Percentiles rank a stretch among this genome's conserved stretches.
Conservation (phyloP, 441 rosid species). For the Breynia disticha region DNA sequence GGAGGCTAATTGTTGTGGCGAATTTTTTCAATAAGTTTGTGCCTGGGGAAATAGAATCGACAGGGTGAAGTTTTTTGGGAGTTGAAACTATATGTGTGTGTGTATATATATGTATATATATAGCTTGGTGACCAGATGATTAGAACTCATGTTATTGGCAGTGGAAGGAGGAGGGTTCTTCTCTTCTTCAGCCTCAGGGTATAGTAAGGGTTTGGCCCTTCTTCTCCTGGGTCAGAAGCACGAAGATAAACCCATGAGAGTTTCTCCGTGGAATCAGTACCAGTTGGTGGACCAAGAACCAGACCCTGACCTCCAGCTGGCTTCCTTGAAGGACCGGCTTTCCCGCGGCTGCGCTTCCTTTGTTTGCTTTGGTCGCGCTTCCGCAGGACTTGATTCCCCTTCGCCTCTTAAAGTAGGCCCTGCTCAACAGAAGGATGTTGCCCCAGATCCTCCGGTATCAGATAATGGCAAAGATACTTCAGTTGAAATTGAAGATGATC, state of each 20-base stretch:
- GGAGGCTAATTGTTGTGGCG: conserved; percentile 2
- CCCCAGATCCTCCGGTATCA: conserved; percentile 35
- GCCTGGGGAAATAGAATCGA: not conserved
- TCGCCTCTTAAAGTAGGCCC: conserved; percentile 80
- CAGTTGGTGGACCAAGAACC: conserved; percentile 86
- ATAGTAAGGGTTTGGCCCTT: conserved; percentile 88
- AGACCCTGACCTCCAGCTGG: conserved; percentile 79
- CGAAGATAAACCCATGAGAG: conserved; percentile 79
- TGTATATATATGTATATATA: no score
- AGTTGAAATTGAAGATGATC: conserved; percentile 30
- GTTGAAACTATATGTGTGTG: no score
- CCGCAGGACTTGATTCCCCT: conserved; percentile 64
- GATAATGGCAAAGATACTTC: conserved; percentile 27
- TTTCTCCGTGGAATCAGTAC: conserved; percentile 89
- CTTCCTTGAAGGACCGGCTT: conserved; percentile 62
- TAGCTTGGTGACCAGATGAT: conserved; percentile 48
- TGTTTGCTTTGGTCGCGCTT: conserved; percentile 79
- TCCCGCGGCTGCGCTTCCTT: conserved; percentile 76
- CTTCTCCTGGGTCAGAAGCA: conserved; percentile 79
- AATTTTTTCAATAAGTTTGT: no score
- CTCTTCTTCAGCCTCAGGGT: conserved; percentile 96
- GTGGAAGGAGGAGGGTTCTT: conserved; percentile 99
- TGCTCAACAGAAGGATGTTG: conserved; percentile 42
- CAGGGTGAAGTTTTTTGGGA: no score
- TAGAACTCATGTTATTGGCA: conserved; percentile 87